phyloP scores from a whole-genome alignment of 257 asterid species.

The Lavandula angustifolia region DNA sequence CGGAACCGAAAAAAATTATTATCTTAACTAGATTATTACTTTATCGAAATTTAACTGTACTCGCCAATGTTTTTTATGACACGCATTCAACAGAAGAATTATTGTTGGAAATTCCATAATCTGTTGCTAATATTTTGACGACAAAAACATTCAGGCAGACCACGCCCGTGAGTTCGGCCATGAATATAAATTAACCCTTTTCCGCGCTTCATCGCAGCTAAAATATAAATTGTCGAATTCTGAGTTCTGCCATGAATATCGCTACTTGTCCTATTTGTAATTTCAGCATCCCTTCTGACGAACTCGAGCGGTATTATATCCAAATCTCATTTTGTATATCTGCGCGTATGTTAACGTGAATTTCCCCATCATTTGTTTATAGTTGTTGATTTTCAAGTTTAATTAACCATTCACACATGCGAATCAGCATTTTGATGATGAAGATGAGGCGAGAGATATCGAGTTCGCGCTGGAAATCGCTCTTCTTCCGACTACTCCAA shows the following conservation, averaged over 20 bases:
- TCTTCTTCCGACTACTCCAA: conserved; percentile 32
- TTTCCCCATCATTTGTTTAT: neutral
- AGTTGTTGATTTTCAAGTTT: conserved; percentile 23
- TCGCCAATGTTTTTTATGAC: too few relatives aligned
- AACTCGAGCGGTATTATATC: conserved; percentile 44
- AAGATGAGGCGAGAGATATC: conserved; percentile 47
- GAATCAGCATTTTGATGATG: conserved; percentile 50
- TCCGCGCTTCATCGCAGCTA: conserved; percentile 25
- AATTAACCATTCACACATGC: conserved; percentile 40
- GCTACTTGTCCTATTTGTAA: conserved; percentile 51
- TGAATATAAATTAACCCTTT: neutral
- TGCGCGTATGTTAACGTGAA: neutral
- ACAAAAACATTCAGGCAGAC: too few relatives aligned
- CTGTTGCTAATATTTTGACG: too few relatives aligned
- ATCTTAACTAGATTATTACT: too few relatives aligned
- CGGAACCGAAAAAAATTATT: too few relatives aligned
- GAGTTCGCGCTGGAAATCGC: conserved; percentile 43
- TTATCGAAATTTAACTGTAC: too few relatives aligned
- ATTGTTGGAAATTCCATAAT: too few relatives aligned
- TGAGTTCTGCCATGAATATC: conserved; percentile 34
- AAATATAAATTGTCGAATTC: conserved; percentile 7
- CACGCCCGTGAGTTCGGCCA: too few relatives aligned
- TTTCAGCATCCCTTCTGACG: conserved; percentile 34
- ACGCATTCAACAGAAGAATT: too few relatives aligned
- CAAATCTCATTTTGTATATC: neutral